These are phyloP conservation scores for Rhizopus arrhizus DNA, from an alignment of 371 early-diverging fungal genomes.

Conservation along the genomic window DNA sequence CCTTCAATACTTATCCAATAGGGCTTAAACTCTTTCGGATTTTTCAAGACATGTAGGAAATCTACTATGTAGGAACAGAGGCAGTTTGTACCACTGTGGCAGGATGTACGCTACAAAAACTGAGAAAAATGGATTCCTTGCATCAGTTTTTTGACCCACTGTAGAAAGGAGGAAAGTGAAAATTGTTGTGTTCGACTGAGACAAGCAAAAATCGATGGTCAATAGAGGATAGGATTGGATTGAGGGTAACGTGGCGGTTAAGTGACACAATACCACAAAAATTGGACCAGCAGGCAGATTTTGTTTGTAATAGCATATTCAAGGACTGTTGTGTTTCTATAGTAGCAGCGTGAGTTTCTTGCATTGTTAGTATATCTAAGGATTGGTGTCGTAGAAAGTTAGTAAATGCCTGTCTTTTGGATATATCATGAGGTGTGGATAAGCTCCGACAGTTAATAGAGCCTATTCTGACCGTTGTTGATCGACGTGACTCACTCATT, in stretches of 20 bases:
- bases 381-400: conserved; percentile 1
- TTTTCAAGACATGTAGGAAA: too few species aligned
- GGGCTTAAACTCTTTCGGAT: too few species aligned
- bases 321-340: background rate
- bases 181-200: background rate
- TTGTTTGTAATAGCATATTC: background rate
- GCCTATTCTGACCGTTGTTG: background rate
- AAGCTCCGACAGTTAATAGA: conserved; percentile 7
- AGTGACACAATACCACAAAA: conserved; percentile 7
- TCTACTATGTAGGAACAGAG: too few species aligned
- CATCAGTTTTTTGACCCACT: too few species aligned
- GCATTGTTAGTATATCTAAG: background rate
- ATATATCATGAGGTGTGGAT: background rate
- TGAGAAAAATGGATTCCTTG: too few species aligned
- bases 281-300: background rate
- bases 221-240: background rate
- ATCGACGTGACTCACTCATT: too few species aligned
- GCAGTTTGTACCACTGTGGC: too few species aligned
- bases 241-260: background rate
- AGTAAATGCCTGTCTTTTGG: background rate
- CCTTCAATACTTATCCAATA: too few species aligned
- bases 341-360: conserved; percentile 4
- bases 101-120: too few species aligned
- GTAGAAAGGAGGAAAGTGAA: background rate
- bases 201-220: background rate